Evolutionary conservation across 805 yeast species (phyloP), one percentile per base, ranked within the genome.

Genomic region (Metschnikowia reukaufii): DNA sequence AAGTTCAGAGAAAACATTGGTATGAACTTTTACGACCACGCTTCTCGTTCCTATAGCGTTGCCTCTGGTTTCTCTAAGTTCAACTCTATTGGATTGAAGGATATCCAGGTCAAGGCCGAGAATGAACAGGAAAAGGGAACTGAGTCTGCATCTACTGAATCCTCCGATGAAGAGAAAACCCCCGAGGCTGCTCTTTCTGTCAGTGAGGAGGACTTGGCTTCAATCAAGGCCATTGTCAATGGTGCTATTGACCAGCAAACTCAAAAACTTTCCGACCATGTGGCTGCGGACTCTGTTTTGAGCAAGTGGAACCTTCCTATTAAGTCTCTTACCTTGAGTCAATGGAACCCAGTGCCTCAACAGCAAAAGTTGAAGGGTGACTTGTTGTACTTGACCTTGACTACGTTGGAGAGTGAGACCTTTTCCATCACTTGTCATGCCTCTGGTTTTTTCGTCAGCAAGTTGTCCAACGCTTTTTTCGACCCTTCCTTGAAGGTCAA

Each of bases 261-360:
- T 5, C 49, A 17, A 7, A 42, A 13, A 16, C 47, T 48, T 23
- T 19, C 36, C 6, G 41, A 37, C 17, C 53, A 30, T 47, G 56
- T 76, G 2, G 56, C 61, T 4, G 65, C 66, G 15, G 61, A 64
- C 20, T 57, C 65, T 12, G 52, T 68, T 13, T 59, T 59, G 36
- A 54, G 54, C 29, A 49, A 58, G 36, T 55, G 73, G 42, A 58
- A 64, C 31, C 69, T 76, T 17, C 86, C 92, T 7, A 67, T 94
- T 50, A 78, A 74, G 54, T 69, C 78, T 0, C 66, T 81, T 39
- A 61, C 70, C 44, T 63, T 89, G 41, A 87, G 96, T 12, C 79
- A 81, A 44, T 92, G 96, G 94, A 84, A 87, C 54, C 96, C 97
- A 4, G 89, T 89, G 12, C 84, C 92, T 25, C 72, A 84, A 15